phyloP scores from a whole-genome alignment of 2,329 filamentous ascomycete species.

The Sporothrix brunneoviolacea region DNA sequence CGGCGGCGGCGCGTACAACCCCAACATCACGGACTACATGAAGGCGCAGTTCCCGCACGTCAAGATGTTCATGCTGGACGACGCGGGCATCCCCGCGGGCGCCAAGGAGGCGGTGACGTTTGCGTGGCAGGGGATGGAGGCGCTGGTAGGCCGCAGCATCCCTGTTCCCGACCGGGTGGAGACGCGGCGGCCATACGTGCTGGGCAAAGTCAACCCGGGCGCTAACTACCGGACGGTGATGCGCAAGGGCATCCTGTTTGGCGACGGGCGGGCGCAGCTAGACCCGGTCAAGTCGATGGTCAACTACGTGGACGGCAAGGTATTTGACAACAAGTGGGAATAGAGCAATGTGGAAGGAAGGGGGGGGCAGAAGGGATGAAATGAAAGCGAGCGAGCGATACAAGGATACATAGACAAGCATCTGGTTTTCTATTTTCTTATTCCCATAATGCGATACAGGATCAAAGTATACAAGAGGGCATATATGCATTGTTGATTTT shows the following conservation, averaged over 20 bases:
- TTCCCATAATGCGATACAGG: too few relatives aligned
- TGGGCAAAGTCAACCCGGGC: conserved; percentile 49
- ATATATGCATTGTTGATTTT: too few relatives aligned
- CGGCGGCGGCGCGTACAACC: conserved; percentile 51
- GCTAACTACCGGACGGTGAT: conserved; percentile 48
- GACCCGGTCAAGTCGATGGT: conserved; percentile 43
- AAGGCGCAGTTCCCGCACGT: conserved; percentile 41
- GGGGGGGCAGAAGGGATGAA: too few relatives aligned
- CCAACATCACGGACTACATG: conserved; percentile 49
- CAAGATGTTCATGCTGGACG: conserved; percentile 48
- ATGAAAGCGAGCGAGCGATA: neutral
- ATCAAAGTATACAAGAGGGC: too few relatives aligned
- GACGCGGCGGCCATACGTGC: conserved; percentile 42
- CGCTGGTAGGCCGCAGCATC: conserved; percentile 47
- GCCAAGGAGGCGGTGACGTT: conserved; percentile 56
- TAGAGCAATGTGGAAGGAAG: too few relatives aligned
- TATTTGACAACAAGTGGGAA: conserved; percentile 37
- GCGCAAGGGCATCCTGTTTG: conserved; percentile 46
- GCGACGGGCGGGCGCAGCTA: conserved; percentile 35
- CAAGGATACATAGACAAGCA: too few relatives aligned
- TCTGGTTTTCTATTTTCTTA: too few relatives aligned
- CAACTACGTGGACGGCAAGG: conserved; percentile 41
- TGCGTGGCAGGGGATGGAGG: conserved; percentile 56
- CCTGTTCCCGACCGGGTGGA: conserved; percentile 47
- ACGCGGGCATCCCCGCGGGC: conserved; percentile 48